These are phyloP conservation scores for Adansonia madagascariensis DNA, from an alignment of 441 rosid genomes.

Conservation along the genomic window DNA sequence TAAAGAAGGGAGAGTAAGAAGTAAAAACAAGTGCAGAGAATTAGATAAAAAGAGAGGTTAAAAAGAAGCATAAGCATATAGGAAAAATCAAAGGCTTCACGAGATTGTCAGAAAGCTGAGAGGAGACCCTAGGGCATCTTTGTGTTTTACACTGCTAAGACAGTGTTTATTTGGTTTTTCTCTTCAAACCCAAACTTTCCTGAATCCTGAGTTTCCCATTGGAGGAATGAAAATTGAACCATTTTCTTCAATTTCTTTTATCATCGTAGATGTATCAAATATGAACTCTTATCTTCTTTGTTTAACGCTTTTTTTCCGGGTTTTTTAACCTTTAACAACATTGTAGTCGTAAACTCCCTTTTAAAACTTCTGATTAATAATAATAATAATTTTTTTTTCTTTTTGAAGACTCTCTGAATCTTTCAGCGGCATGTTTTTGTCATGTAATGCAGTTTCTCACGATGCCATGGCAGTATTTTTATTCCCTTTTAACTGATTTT, in stretches of 20 bases:
- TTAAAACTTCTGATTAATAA: not conserved
- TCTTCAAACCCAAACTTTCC: not conserved
- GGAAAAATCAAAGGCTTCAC: conserved; percentile 34
- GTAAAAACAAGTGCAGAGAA: conserved; percentile 11
- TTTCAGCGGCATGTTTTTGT: conserved; percentile 45
- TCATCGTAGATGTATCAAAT: not conserved
- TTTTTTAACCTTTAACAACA: not conserved
- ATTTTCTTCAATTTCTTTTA: not conserved
- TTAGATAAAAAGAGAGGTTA: not conserved
- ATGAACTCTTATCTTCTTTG: not conserved
- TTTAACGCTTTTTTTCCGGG: not conserved
- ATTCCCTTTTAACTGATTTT: not conserved
- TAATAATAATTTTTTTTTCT: not conserved
- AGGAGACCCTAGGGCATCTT: conserved; percentile 37
- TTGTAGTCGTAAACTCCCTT: conserved; percentile 4
- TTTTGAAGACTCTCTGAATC: conserved; percentile 27
- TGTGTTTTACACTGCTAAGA: conserved; percentile 18
- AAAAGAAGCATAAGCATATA: not conserved
- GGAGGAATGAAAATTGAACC: conserved; percentile 28
- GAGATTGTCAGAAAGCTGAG: conserved; percentile 45
- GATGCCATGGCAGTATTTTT: conserved; percentile 32
- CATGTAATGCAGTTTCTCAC: conserved; percentile 49
- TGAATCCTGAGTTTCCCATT: conserved; percentile 25
- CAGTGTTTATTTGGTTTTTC: not conserved
- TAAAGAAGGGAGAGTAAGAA: not conserved